Base-by-base conservation (phyloP, 176 grass and related monocot genomes). In the Aegilops longissima region DNA sequence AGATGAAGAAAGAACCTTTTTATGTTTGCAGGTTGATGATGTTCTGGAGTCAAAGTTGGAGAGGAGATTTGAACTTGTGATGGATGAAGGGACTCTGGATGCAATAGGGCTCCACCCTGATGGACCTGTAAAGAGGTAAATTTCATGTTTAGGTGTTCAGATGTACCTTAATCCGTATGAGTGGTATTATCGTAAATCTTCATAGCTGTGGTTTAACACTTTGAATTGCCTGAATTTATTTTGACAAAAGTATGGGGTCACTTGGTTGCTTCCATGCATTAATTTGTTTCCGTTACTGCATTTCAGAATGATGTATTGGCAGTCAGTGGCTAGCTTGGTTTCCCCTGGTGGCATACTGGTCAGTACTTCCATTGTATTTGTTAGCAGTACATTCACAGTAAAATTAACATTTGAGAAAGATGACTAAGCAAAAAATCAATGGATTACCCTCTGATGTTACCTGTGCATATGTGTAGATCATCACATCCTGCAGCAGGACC, bases 301-400 rank as follows among this genome's bases (percentile, higher is more conserved):
- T 89, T 92, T 83, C 85, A 98, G 96, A 82, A 92, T 95, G 91
- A 95, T 98, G 93, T 98, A 98, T 77, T 98, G 93, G 96, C 84
- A 98, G 29, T 95, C 96, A 9, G 92, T 95, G 30, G 87, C 84
- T 23, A 83, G 91, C 38, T 85, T 98, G 91, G 90, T 98, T 84
- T 83, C 83, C 36, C 79, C 90, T 80, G 96, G 96, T 72, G 96
- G 96, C 45, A 91, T 92, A 84, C 85, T 98, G 96, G 96, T 98
- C 61, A 87, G 95, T 92, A 8, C 5, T 71, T 78, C 77, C 31
- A 63, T 70, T 58, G 5, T 30, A 30, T 66, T 64, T 64, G 8
- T 25, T 49, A 8, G 2, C 18, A 59, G 12, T 65, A 49, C 8
- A 87, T 67, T 66, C 79, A 38, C 61, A 40, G 14, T 9, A 35